Conservation (phyloP, 1,284 basidiomycete genomes). For the Neolentinus lepideus region DNA sequence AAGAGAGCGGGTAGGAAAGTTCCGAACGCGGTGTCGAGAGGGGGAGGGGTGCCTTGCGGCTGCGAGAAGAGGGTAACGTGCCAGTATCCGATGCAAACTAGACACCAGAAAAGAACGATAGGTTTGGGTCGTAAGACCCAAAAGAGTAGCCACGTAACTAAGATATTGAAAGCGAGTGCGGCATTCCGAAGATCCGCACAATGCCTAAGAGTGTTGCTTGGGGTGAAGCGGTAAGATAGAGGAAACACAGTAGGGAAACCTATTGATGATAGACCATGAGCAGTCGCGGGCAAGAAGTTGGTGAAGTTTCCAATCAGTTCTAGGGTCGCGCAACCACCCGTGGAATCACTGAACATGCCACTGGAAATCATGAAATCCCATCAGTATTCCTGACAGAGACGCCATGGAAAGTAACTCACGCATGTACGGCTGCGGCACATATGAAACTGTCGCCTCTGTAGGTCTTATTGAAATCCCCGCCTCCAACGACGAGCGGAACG, state of each 20-base stretch:
- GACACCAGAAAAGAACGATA: constrained; percentile 67
- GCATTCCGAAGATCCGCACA: constrained; percentile 67
- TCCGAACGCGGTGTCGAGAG: constrained; percentile 62
- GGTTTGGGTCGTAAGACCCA: constrained; percentile 68
- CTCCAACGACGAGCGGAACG: constrained; percentile 77
- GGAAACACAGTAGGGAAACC: constrained; percentile 77
- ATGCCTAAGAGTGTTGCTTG: constrained; percentile 36
- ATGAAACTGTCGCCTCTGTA: constrained; percentile 85
- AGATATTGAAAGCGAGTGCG: constrained; percentile 66
- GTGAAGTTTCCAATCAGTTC: constrained; percentile 68
- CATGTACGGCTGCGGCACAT: constrained; percentile 80
- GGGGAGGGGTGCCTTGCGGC: constrained; percentile 61
- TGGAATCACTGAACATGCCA: constrained; percentile 55
- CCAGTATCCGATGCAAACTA: constrained; percentile 86
- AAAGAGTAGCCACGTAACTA: constrained; percentile 61
- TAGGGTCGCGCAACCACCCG: constrained; percentile 75
- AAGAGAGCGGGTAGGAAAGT: constrained; percentile 79
- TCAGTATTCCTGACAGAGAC: constrained; percentile 1
- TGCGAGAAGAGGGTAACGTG: constrained; percentile 79
- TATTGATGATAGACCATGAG: constrained; percentile 62
- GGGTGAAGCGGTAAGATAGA: constrained; percentile 41
- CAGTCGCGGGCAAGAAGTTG: constrained; percentile 51
- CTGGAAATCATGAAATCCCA: constrained; percentile 29
- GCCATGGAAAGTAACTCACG: constrained; percentile 37
- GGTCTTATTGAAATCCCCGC: constrained; percentile 60